Percentiles rank a stretch among this genome's conserved stretches.
Evolutionary conservation across 331 rosid species (phyloP).

Genomic region (Acacia concinna): DNA sequence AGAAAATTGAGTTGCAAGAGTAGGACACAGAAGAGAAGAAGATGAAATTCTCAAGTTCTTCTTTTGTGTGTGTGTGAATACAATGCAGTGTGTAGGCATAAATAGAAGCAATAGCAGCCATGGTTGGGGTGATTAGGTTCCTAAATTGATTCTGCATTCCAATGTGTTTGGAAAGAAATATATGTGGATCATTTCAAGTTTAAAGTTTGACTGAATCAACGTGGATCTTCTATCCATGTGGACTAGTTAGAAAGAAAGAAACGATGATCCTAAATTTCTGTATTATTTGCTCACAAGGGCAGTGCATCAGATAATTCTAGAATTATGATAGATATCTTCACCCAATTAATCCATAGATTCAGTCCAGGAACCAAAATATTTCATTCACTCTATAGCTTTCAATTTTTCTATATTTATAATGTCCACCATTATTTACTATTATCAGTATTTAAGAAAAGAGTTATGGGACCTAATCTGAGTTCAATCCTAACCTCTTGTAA

Average conservation of each 20-base stretch:
- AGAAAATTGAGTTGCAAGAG: neutral
- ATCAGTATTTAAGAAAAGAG: too few species aligned
- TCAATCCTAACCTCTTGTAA: too few species aligned
- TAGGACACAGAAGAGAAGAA: neutral
- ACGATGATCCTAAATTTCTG: neutral
- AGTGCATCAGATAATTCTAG: neutral
- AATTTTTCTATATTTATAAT: neutral
- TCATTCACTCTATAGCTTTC: neutral
- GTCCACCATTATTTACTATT: neutral
- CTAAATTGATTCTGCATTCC: neutral
- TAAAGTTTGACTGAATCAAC: neutral
- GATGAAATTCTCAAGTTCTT: neutral
- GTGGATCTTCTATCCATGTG: neutral
- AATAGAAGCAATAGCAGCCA: neutral
- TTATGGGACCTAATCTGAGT: too few species aligned
- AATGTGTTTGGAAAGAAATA: neutral
- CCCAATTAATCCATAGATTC: neutral
- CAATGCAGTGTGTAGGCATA: neutral
- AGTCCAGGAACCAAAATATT: neutral
- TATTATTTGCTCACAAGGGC: neutral
- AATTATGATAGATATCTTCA: neutral
- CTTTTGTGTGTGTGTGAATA: neutral
- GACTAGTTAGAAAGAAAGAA: neutral
- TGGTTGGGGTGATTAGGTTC: neutral
- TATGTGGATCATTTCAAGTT: neutral